Conservation (phyloP, 768 basidiomycete species). For the Pleurotus djamor region DNA sequence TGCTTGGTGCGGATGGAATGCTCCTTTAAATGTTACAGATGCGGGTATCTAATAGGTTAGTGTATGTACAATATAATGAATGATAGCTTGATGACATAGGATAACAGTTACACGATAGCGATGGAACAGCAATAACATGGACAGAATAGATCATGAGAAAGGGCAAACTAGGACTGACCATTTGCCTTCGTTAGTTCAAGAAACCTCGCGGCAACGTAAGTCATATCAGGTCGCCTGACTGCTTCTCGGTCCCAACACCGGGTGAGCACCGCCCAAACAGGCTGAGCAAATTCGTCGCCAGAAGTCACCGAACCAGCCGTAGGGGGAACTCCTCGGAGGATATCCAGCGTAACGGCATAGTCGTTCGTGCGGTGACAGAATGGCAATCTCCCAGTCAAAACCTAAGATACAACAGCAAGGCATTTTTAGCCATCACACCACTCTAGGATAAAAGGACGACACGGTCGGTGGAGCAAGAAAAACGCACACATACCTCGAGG, state of each 20-base stretch:
- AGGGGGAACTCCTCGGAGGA: conserved; percentile 49
- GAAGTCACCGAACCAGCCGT: conserved; percentile 24
- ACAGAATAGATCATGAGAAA: not conserved
- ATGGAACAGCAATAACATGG: not conserved
- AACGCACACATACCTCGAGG: conserved; percentile 41
- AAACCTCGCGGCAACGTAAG: conserved; percentile 20
- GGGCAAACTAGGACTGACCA: not conserved
- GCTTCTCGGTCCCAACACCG: conserved; percentile 42
- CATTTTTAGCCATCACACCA: no score
- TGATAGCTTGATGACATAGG: no score
- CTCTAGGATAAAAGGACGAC: no score
- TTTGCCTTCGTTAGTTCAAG: not conserved
- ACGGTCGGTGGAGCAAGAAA: no score
- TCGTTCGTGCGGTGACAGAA: conserved; percentile 55
- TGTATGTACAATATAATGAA: no score
- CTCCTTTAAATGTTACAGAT: no score
- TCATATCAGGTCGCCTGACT: conserved; percentile 40
- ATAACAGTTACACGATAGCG: not conserved
- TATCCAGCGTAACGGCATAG: conserved; percentile 53
- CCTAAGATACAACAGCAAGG: conserved; percentile 21
- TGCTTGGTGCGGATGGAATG: no score
- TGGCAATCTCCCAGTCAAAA: conserved; percentile 49
- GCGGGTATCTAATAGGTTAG: no score
- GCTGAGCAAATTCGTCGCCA: conserved; percentile 13
- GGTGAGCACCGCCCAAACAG: conserved; percentile 40